Percentiles rank a stretch among this genome's conserved stretches.
phyloP scores from a whole-genome alignment of 352 stramenopile genomes.

The Phytophthora vignae region DNA sequence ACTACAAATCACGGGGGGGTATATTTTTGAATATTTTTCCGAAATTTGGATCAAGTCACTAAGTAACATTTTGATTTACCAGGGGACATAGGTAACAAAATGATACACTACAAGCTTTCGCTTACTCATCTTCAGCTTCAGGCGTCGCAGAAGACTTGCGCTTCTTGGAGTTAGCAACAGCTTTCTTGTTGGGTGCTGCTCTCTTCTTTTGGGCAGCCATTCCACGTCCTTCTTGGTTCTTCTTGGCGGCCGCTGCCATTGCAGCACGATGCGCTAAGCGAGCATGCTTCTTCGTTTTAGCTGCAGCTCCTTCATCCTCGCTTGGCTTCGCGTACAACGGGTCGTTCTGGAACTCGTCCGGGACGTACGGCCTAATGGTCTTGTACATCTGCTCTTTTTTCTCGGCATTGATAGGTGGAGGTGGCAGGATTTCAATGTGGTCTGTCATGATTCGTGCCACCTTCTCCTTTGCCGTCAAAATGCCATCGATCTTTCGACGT shows the following conservation, averaged over 20 bases:
- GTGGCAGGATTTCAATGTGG: constrained; percentile 6
- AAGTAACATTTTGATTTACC: too few relatives aligned
- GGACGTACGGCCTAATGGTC: constrained; percentile 17
- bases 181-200: neutral
- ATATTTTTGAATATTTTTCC: too few relatives aligned
- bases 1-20: too few relatives aligned
- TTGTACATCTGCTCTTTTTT: constrained; percentile 19
- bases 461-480: neutral
- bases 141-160: neutral
- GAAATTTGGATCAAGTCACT: too few relatives aligned
- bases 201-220: neutral
- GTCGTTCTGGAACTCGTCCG: constrained; percentile 21
- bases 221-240: constrained; percentile 6
- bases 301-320: constrained; percentile 5
- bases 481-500: constrained; percentile 9
- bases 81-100: too few relatives aligned
- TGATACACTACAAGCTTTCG: too few relatives aligned
- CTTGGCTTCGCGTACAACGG: constrained; percentile 19
- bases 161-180: neutral
- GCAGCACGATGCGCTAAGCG: constrained; percentile 5
- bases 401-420: constrained; percentile 16
- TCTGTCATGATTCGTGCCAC: neutral
- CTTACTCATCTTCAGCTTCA: neutral
- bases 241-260: constrained; percentile 5
- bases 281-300: constrained; percentile 14